Conservation (phyloP, 2,329 filamentous ascomycete species). For the Alternaria tenuissima region DNA sequence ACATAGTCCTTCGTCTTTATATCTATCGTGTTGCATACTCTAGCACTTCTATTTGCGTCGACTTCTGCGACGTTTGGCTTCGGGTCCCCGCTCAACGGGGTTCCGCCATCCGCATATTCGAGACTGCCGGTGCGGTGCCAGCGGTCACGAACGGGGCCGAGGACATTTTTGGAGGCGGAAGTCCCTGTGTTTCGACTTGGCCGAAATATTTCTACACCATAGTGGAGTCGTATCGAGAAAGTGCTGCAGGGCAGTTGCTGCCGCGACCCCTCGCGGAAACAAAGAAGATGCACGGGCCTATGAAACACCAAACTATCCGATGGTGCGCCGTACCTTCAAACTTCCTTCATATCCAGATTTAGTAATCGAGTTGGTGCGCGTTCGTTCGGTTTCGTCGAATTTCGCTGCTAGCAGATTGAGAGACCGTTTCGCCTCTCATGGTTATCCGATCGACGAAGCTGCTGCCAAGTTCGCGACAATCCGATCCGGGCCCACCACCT, state of each 20-base stretch:
- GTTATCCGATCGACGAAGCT: not conserved
- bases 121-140: conserved; percentile 28
- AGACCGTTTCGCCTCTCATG: not conserved
- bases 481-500: not conserved
- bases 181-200: conserved; percentile 27
- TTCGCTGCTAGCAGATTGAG: not conserved
- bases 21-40: conserved; percentile 22
- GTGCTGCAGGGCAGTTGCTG: conserved; percentile 14
- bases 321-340: conserved; percentile 9
- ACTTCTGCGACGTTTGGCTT: conserved; percentile 30
- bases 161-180: conserved; percentile 26
- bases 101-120: conserved; percentile 27
- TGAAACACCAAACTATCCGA: conserved; percentile 1
- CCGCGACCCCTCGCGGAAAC: conserved; percentile 16
- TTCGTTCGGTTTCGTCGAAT: not conserved
- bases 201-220: conserved; percentile 1
- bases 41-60: conserved; percentile 16
- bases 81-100: conserved; percentile 45
- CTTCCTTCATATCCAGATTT: not conserved
- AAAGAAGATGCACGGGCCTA: conserved; percentile 15
- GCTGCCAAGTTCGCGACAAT: not conserved
- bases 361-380: not conserved
- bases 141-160: conserved; percentile 38
- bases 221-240: not conserved
- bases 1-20: conserved; percentile 29